A percentile compares a stretch with the other conserved stretches of the same genome.
Evolutionary conservation across 2,329 filamentous ascomycete genomes (phyloP).

Genomic region (Ascochyta fabae): DNA sequence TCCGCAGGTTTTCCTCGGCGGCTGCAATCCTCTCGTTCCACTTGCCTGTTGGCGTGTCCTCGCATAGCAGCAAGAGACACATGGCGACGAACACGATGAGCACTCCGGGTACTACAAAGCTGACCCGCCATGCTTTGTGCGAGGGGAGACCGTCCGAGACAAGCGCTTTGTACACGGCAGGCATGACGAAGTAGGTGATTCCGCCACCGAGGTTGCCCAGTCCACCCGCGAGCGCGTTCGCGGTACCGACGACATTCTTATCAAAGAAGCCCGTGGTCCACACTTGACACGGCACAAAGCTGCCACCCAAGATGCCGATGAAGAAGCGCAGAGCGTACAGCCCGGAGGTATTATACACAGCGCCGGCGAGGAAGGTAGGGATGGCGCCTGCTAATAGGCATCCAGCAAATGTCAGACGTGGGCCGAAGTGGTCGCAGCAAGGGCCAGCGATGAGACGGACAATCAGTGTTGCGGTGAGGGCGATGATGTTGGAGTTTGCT

Average conservation of each 20-base stretch:
- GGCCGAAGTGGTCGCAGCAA: slow-evolving; percentile 80
- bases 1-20: slow-evolving; percentile 59
- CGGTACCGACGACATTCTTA: slow-evolving; percentile 90
- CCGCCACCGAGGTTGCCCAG: slow-evolving; percentile 38
- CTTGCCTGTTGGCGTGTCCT: slow-evolving; percentile 79
- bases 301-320: slow-evolving; percentile 76
- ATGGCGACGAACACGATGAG: slow-evolving; percentile 70
- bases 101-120: slow-evolving; percentile 81
- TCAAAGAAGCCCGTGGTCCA: slow-evolving; percentile 93
- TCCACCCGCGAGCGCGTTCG: slow-evolving; percentile 79
- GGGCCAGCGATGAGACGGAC: slow-evolving; percentile 80
- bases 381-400: slow-evolving; percentile 76
- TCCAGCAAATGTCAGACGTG: slow-evolving; percentile 77
- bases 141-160: slow-evolving; percentile 61
- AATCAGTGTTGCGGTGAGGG: slow-evolving; percentile 57
- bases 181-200: slow-evolving; percentile 74
- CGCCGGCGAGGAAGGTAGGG: slow-evolving; percentile 81
- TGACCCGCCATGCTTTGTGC: slow-evolving; percentile 78
- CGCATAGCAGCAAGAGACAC: slow-evolving; percentile 72
- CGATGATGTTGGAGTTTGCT: slow-evolving; percentile 87
- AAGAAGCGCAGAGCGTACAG: slow-evolving; percentile 78
- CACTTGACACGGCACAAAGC: slow-evolving; percentile 84
- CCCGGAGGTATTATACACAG: slow-evolving; percentile 68
- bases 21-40: slow-evolving; percentile 74
- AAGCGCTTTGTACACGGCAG: slow-evolving; percentile 80